phyloP scores from a whole-genome alignment of 192 early-diverging fungal genomes.

The Radiomyces spectabilis region DNA sequence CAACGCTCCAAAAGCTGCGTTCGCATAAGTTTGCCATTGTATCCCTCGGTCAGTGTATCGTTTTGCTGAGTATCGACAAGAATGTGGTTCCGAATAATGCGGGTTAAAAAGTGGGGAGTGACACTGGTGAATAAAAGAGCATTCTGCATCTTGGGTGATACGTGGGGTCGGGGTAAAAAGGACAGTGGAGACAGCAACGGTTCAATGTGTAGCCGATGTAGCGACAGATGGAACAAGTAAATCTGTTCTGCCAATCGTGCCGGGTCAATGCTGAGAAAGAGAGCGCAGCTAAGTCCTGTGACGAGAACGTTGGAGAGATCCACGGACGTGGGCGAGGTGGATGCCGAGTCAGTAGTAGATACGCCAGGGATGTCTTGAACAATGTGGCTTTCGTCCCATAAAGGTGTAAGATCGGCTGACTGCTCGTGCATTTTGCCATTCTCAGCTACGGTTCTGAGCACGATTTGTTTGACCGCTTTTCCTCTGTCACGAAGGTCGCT shows the following conservation, averaged over 20 bases:
- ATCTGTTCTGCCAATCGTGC: conserved; percentile 60
- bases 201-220: conserved; percentile 5
- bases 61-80: conserved; percentile 43
- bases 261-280: conserved; percentile 54
- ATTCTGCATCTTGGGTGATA: conserved; percentile 28
- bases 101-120: conserved; percentile 67
- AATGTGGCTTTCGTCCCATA: too few relatives aligned
- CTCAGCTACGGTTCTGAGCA: conserved; percentile 6
- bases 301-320: conserved; percentile 42
- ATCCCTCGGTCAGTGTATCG: not conserved
- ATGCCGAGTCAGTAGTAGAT: too few relatives aligned
- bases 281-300: conserved; percentile 53
- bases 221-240: conserved; percentile 53
- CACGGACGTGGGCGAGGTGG: too few relatives aligned
- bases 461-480: not conserved
- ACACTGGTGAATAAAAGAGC: conserved; percentile 40
- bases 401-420: too few relatives aligned
- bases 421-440: not conserved
- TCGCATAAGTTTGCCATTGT: conserved; percentile 17
- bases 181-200: conserved; percentile 26
- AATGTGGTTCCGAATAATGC: conserved; percentile 60
- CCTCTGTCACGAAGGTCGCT: too few relatives aligned
- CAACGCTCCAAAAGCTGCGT: conserved; percentile 58
- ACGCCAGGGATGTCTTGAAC: too few relatives aligned
- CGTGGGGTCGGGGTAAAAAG: conserved; percentile 14